These are phyloP conservation scores for Mycocentrospora acerina DNA, from an alignment of 2,329 filamentous ascomycete species.

Conservation along the genomic window DNA sequence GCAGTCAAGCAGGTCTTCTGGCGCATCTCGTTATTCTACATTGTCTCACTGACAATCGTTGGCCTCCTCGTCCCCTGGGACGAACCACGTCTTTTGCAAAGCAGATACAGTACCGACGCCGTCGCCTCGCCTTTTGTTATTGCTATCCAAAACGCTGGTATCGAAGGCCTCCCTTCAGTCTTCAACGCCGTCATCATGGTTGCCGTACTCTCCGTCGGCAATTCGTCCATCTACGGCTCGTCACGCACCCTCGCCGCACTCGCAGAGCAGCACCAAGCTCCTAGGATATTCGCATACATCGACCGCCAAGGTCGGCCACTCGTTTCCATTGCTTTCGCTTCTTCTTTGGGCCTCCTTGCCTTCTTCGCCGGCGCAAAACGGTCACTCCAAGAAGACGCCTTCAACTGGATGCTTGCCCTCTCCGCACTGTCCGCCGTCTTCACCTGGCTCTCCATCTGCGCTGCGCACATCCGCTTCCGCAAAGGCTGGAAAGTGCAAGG, in stretches of 20 bases:
- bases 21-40: constrained; percentile 74
- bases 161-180: constrained; percentile 76
- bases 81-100: constrained; percentile 63
- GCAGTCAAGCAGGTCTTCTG: constrained; percentile 96
- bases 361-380: constrained; percentile 54
- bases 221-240: constrained; percentile 87
- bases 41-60: constrained; percentile 77
- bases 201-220: constrained; percentile 86
- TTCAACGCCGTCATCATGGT: constrained; percentile 97
- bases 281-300: constrained; percentile 60
- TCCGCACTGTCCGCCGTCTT: constrained; percentile 74
- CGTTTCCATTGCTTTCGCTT: constrained; percentile 54
- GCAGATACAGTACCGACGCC: constrained; percentile 61
- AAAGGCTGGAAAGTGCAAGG: constrained; percentile 62
- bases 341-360: constrained; percentile 61
- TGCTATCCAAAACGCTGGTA: constrained; percentile 81
- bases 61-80: constrained; percentile 79
- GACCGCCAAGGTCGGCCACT: constrained; percentile 63
- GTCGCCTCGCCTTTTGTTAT: constrained; percentile 91
- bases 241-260: constrained; percentile 87
- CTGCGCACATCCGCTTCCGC: constrained; percentile 49
- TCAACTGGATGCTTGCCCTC: constrained; percentile 68
- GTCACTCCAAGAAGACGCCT: constrained; percentile 48
- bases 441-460: constrained; percentile 71
- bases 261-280: constrained; percentile 71